Percentiles rank a stretch among this genome's conserved stretches.
Conservation (phyloP, 352 stramenopile species). For the Phytophthora europaea region DNA sequence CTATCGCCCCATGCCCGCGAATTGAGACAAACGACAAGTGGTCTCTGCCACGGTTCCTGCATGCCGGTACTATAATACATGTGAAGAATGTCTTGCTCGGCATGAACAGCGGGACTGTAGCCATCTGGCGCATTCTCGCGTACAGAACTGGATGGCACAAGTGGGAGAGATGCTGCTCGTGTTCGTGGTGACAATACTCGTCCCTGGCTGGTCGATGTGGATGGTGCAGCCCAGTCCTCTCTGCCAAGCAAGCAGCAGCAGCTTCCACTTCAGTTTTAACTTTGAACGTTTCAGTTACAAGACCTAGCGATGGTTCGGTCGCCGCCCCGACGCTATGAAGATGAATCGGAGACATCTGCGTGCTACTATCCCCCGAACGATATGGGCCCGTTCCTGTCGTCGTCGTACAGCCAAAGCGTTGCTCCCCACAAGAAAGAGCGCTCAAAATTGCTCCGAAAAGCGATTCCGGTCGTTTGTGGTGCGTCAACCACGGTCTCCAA, state of each 20-base stretch:
- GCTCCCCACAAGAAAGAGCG: constrained; percentile 34
- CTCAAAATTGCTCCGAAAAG: constrained; percentile 26
- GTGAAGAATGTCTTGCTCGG: not conserved
- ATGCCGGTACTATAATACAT: not conserved
- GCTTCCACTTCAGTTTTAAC: constrained; percentile 31
- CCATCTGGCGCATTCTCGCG: not conserved
- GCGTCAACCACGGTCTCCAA: constrained; percentile 6
- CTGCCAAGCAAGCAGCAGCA: constrained; percentile 22
- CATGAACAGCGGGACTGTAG: not conserved
- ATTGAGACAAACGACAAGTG: constrained; percentile 15
- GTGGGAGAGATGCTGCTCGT: constrained; percentile 15
- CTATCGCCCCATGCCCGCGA: not conserved
- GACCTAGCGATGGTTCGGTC: constrained; percentile 32
- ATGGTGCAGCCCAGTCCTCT: constrained; percentile 16
- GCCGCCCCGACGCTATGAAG: constrained; percentile 30
- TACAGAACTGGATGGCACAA: not conserved
- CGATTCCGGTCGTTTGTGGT: constrained; percentile 41
- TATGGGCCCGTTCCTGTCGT: constrained; percentile 41
- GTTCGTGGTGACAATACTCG: constrained; percentile 13
- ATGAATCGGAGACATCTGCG: constrained; percentile 32
- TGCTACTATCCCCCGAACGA: constrained; percentile 42
- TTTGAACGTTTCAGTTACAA: constrained; percentile 25
- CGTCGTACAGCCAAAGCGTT: constrained; percentile 32
- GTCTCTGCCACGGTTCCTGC: constrained; percentile 1
- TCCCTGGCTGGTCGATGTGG: not conserved